Base-by-base conservation (phyloP, 1,284 basidiomycete genomes). In the Polyporus tsugae region DNA sequence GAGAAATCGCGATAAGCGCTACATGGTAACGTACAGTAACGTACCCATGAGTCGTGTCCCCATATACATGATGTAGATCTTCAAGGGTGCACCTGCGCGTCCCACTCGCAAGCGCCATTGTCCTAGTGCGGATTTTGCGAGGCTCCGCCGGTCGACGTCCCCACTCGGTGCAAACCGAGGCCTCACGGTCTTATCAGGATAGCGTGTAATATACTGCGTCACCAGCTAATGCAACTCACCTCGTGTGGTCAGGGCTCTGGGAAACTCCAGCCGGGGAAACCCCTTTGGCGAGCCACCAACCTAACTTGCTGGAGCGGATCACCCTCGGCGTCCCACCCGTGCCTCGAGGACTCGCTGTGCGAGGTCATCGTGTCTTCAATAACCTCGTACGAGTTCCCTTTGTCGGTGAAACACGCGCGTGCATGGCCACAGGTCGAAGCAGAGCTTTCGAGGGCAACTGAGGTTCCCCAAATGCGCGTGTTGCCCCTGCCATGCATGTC, bases 1-100 rank as follows among this genome's bases (percentile, higher is more conserved):
- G 33, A 59, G 60, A 46, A 66, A 49, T 52, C 35, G 19, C 49
- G 44, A 62, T 62, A 66, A 22, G 64, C 64, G 64, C 64, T 38
- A 60, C n/a, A 17, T 11, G 53, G 25, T 57, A 41, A 64, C 38
- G 53, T 29, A 44, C 38, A n/a, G n/a, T n/a, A n/a, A n/a, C n/a
- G n/a, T n/a, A n/a, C n/a, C 11, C 46, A 10, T 25, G 46, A 49
- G 46, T 10, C 22, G 46, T 49, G 11, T 22, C 46, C 46, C 46
- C 22, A 49, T 49, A 49, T 49, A 25, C 46, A 25, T 25, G 46
- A 44, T n/a, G 5, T 41, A 44, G 57, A 52, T 25, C 57, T 60
- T 65, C 58, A 49, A 49, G 46, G 46, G 46, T 49, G 44, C 44
- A n/a, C 44, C 44, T 46, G 44, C 46, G 22, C 44, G 41, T 49